phyloP scores from a whole-genome alignment of 1,139 yeast genomes.

The Kodamaea sp. region DNA sequence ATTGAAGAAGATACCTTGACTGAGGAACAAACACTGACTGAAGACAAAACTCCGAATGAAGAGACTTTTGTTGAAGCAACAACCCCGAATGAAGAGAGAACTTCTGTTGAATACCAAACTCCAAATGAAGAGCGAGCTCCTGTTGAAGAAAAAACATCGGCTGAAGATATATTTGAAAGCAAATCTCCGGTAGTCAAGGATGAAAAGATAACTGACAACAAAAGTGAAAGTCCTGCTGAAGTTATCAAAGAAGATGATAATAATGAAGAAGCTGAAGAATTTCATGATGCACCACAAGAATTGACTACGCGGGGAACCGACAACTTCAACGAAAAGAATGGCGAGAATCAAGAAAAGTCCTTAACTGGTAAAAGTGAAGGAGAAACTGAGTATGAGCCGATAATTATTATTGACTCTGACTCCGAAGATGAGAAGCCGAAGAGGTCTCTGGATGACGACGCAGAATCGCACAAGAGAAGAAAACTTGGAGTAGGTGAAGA shows the following conservation, averaged over 20 bases:
- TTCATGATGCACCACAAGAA: not conserved
- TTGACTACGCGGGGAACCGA: not conserved
- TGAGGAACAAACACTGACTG: not conserved
- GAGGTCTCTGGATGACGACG: constrained; percentile 1
- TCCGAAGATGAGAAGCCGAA: not conserved
- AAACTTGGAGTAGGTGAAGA: not conserved
- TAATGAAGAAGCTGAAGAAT: not conserved
- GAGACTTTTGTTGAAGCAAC: not conserved
- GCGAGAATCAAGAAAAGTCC: not conserved
- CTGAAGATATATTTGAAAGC: not conserved
- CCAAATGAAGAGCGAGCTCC: not conserved
- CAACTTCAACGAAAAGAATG: not conserved
- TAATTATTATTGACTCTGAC: too few species aligned
- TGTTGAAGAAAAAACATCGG: not conserved
- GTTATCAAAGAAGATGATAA: not conserved
- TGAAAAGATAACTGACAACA: not conserved
- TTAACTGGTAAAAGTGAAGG: too few species aligned
- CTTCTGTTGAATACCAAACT: not conserved
- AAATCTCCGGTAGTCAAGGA: not conserved
- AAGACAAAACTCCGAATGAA: not conserved
- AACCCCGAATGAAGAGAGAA: not conserved
- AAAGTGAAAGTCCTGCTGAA: not conserved
- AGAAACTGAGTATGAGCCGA: too few species aligned
- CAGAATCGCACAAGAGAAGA: not conserved
- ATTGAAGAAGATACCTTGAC: too few species aligned